Conservation (phyloP, 2,329 filamentous ascomycete species). For the Fusarium fujikuroi region DNA sequence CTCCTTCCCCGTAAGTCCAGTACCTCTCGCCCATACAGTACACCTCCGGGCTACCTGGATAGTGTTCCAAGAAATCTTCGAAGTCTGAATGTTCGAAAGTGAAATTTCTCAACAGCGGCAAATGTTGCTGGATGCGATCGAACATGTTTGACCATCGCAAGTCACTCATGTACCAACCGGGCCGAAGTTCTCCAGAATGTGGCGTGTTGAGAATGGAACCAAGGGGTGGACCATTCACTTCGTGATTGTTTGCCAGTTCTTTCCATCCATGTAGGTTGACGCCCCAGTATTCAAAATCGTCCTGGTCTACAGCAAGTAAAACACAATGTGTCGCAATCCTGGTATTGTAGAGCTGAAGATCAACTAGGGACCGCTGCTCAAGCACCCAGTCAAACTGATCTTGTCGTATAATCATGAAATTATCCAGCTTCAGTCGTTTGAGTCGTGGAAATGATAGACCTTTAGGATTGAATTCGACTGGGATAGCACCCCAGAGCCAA, state of each 20-base stretch:
- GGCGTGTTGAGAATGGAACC: not conserved
- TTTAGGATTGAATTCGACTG: slow-evolving; percentile 34
- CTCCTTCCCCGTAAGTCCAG: too few species aligned
- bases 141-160: slow-evolving; percentile 39
- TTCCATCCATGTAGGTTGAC: slow-evolving; percentile 23
- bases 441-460: slow-evolving; percentile 36
- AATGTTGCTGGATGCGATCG: slow-evolving; percentile 16
- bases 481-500: slow-evolving; percentile 31
- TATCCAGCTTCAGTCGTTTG: slow-evolving; percentile 21
- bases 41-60: accelerated
- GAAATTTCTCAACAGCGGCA: not conserved
- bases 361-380: slow-evolving; percentile 3
- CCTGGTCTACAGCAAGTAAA: accelerated
- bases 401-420: slow-evolving; percentile 25
- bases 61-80: not conserved
- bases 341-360: slow-evolving; percentile 20
- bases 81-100: not conserved
- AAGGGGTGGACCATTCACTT: too few species aligned
- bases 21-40: too few species aligned
- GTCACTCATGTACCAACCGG: not conserved
- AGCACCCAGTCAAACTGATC: slow-evolving; percentile 44
- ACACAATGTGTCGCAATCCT: slow-evolving; percentile 8
- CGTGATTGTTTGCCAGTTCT: not conserved
- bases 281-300: not conserved
- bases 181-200: not conserved